A percentile compares a stretch with the other conserved stretches of the same genome.
Evolutionary conservation across 805 yeast genomes (phyloP).

Genomic region (Metschnikowia orientalis): DNA sequence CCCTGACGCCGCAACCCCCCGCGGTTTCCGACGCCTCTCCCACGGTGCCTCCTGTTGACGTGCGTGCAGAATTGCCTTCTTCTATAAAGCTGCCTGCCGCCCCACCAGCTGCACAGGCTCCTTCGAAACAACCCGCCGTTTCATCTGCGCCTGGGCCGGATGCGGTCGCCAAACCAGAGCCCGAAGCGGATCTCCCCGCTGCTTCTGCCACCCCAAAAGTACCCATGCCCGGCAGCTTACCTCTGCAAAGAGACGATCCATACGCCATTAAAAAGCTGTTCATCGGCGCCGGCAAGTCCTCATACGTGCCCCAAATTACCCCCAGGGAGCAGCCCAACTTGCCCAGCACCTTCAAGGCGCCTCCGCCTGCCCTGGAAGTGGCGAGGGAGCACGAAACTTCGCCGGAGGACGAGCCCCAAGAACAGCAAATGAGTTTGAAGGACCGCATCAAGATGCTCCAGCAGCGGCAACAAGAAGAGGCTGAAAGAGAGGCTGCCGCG

Average conservation of each 20-base stretch:
- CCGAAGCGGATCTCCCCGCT: slow-evolving; percentile 1
- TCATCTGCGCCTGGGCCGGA: neutral
- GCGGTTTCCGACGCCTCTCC: too few relatives aligned
- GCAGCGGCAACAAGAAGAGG: slow-evolving; percentile 75
- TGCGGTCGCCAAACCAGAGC: neutral
- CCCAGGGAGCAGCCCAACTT: slow-evolving; percentile 37
- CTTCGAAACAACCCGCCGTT: neutral
- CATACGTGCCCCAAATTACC: slow-evolving; percentile 50
- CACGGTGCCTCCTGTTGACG: too few relatives aligned
- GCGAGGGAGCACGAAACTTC: slow-evolving; percentile 11
- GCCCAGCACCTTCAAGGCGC: slow-evolving; percentile 28
- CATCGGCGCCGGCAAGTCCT: slow-evolving; percentile 53
- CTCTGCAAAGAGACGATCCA: slow-evolving; percentile 38
- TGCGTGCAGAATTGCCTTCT: too few relatives aligned
- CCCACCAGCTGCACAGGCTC: neutral
- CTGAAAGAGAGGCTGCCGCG: slow-evolving; percentile 63
- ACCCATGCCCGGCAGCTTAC: slow-evolving; percentile 21
- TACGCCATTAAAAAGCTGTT: slow-evolving; percentile 52
- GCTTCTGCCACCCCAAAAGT: slow-evolving; percentile 9
- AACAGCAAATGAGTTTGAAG: slow-evolving; percentile 75
- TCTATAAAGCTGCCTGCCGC: neutral
- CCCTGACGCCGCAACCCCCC: too few relatives aligned
- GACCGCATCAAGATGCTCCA: slow-evolving; percentile 85
- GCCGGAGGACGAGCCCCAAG: slow-evolving; percentile 38
- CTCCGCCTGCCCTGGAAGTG: slow-evolving; percentile 16